Evolutionary conservation across 1,139 yeast genomes (phyloP).

Genomic region (Cylindricascospora bacillispora): DNA sequence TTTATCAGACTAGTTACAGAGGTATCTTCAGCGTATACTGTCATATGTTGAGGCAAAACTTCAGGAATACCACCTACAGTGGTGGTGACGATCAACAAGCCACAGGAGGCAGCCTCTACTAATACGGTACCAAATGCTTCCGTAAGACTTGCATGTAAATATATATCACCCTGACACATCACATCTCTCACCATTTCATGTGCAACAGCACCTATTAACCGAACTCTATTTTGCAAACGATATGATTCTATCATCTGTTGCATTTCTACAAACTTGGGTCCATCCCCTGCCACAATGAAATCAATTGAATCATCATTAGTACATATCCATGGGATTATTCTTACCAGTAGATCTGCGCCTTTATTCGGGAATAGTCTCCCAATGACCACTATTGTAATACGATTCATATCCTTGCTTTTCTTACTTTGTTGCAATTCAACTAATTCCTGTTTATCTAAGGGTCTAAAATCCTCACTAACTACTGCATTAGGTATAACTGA

Average conservation of each 20-base stretch:
- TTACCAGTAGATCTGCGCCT: constrained; percentile 83
- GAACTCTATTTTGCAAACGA: constrained; percentile 78
- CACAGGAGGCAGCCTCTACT: constrained; percentile 97
- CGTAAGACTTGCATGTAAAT: constrained; percentile 84
- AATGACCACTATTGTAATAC: constrained; percentile 77
- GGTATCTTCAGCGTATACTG: constrained; percentile 72
- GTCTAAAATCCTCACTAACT: constrained; percentile 67
- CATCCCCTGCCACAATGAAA: constrained; percentile 90
- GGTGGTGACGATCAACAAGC: constrained; percentile 85
- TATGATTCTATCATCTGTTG: constrained; percentile 91
- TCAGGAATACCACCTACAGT: constrained; percentile 98
- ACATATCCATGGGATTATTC: constrained; percentile 79
- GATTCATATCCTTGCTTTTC: constrained; percentile 7
- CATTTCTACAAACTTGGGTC: constrained; percentile 85
- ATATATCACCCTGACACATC: constrained; percentile 89
- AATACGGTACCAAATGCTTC: constrained; percentile 97
- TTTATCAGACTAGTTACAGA: constrained; percentile 67
- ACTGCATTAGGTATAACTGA: constrained; percentile 97
- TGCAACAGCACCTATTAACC: constrained; percentile 70
- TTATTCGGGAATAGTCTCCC: constrained; percentile 90
- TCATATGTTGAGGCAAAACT: constrained; percentile 87
- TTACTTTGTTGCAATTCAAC: too few relatives aligned
- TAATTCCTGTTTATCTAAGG: constrained; percentile 26
- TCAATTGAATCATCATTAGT: constrained; percentile 47
- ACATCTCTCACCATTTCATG: constrained; percentile 92